Percentiles rank a stretch among this genome's conserved stretches.
These are phyloP conservation scores for Oryza glumipatula DNA, from an alignment of 176 grass and related monocot genomes.

Conservation along the genomic window DNA sequence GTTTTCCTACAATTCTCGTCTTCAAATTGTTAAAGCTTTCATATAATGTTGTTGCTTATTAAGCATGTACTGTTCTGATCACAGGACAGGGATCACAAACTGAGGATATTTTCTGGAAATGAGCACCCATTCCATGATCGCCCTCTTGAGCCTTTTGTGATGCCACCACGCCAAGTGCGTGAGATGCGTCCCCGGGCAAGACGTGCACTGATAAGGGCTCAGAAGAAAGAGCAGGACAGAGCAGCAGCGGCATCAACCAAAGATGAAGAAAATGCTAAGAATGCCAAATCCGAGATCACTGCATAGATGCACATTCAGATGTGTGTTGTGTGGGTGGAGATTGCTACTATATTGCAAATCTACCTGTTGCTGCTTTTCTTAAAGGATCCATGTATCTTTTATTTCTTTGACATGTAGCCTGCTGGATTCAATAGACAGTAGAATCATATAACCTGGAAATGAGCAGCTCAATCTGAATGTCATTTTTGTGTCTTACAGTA, in stretches of 20 bases:
- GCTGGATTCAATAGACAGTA: constrained; percentile 5
- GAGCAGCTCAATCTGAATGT: not conserved
- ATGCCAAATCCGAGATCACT: constrained; percentile 33
- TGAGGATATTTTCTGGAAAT: constrained; percentile 76
- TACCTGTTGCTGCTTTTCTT: not conserved
- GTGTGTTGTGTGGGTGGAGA: constrained; percentile 9
- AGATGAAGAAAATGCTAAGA: constrained; percentile 52
- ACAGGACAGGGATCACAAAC: constrained; percentile 88
- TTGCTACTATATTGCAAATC: not conserved
- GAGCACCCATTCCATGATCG: constrained; percentile 83
- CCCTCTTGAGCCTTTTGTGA: constrained; percentile 68
- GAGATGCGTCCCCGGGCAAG: constrained; percentile 88
- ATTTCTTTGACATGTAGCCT: constrained; percentile 5
- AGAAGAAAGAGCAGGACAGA: constrained; percentile 83
- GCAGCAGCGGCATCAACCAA: constrained; percentile 37
- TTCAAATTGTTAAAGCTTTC: not conserved
- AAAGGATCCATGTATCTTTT: not conserved
- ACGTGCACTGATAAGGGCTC: constrained; percentile 74
- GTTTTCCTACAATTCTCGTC: not conserved
- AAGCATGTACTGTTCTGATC: constrained; percentile 11
- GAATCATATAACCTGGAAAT: constrained; percentile 18
- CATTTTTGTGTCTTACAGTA: not conserved
- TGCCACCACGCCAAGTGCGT: constrained; percentile 73
- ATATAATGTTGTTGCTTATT: not conserved
- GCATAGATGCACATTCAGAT: constrained; percentile 41